Conservation (phyloP, 768 basidiomycete species). For the Tephrocybe sp. region DNA sequence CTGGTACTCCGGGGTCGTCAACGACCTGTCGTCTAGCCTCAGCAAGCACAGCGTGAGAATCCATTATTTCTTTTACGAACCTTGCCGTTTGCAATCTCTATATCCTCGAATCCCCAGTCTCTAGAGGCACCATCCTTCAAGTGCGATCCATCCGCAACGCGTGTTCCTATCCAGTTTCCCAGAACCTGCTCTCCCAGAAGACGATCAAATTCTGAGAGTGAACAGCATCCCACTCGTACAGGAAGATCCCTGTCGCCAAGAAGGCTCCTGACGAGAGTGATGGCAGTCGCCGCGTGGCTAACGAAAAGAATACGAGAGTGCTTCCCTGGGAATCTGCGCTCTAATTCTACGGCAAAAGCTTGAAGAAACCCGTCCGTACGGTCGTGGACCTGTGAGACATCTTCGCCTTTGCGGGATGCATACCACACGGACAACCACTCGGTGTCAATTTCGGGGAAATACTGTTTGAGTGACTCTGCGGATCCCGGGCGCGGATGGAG, state of each 20-base stretch:
- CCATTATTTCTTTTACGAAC: slow-evolving; percentile 28
- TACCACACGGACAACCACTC: slow-evolving; percentile 64
- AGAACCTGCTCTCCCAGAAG: slow-evolving; percentile 25
- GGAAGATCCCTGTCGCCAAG: slow-evolving; percentile 48
- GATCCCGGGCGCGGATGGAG: slow-evolving; percentile 72
- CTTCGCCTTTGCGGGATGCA: slow-evolving; percentile 73
- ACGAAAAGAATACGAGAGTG: slow-evolving; percentile 59
- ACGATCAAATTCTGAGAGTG: slow-evolving; percentile 55
- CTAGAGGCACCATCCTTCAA: slow-evolving; percentile 55
- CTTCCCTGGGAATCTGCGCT: slow-evolving; percentile 35
- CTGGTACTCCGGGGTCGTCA: slow-evolving; percentile 67
- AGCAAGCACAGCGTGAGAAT: slow-evolving; percentile 1
- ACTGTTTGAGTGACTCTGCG: slow-evolving; percentile 47
- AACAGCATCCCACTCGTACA: slow-evolving; percentile 73
- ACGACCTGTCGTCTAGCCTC: slow-evolving; percentile 46
- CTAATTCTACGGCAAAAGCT: slow-evolving; percentile 49
- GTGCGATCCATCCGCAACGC: slow-evolving; percentile 56
- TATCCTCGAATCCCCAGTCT: slow-evolving; percentile 83
- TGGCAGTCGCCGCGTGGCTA: slow-evolving; percentile 74
- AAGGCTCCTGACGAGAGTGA: slow-evolving; percentile 61
- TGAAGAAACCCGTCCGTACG: slow-evolving; percentile 52
- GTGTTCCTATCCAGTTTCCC: slow-evolving; percentile 44
- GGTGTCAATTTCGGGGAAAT: slow-evolving; percentile 64
- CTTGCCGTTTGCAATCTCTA: slow-evolving; percentile 57
- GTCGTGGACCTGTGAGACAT: slow-evolving; percentile 56